Base-by-base conservation (phyloP, 768 basidiomycete genomes). In the Clavulina sp. region DNA sequence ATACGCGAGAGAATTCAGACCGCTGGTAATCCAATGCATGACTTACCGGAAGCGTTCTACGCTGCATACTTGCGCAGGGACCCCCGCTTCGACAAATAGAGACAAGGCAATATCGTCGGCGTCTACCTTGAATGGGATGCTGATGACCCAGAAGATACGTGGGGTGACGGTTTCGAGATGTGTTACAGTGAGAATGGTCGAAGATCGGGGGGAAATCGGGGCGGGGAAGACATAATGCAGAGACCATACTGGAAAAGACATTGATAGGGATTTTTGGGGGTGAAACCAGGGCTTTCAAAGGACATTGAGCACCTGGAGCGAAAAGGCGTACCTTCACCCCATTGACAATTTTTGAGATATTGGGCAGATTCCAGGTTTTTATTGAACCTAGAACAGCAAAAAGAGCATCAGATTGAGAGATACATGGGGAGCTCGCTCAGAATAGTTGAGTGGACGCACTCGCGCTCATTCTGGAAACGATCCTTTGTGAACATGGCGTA, bases 131-230 rank as follows among this genome's bases (percentile, higher is more conserved):
- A 54, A 50, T n/a, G 53, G 53, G 9, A 54, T 46, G 3, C 48
- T 43, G 52, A 54, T 54, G 38, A 54, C 24, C 53, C 53, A 54
- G 19, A 49, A 49, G 51, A 50, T 40, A 24, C 53, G 36, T 3
- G 53, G 53, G 0, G 49, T 44, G 19, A 54, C 50, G 40, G 53
- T 41, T 33, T 54, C 53, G 23, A 54, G 52, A 29, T 54, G 53
- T 7, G 50, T 51, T 24, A 48, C 34, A 21, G 49, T 32, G 40
- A 54, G 53, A 29, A 52, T 41, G 9, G 50, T 54, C 36, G 51
- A 50, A 13, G 53, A 52, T 21, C 53, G 49, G 4, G 53, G 53
- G 23, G 53, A 54, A 41, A 54, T 50, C 1, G 53, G 53, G 13
- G 53, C 19, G 28, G 38, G 24, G 19, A 54, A 31, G 18, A 26